A percentile compares a stretch with the other conserved stretches of the same genome.
Conservation (phyloP, 345 rosid genomes). For the Mercurialis annua region DNA sequence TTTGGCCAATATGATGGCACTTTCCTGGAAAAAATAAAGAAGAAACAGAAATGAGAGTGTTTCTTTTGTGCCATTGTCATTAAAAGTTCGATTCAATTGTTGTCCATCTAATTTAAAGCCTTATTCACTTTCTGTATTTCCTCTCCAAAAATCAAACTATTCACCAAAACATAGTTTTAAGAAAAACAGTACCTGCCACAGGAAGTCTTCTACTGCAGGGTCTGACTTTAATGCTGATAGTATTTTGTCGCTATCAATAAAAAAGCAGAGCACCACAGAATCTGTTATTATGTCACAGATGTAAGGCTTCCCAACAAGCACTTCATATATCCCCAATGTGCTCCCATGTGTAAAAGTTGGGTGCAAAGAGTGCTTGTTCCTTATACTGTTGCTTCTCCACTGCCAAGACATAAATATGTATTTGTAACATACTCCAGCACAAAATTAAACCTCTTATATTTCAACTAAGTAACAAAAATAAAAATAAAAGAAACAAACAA, state of each 20-base stretch:
- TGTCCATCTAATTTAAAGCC: background rate
- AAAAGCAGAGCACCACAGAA: constrained; percentile 74
- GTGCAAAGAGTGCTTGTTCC: constrained; percentile 73
- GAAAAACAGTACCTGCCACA: constrained; percentile 80
- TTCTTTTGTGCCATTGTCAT: background rate
- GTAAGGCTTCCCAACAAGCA: constrained; percentile 69
- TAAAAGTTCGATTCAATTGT: no score
- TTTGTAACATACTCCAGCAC: background rate
- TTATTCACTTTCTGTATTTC: background rate
- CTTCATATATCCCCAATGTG: constrained; percentile 88
- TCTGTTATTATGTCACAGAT: constrained; percentile 75
- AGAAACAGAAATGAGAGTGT: background rate
- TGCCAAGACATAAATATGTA: constrained; percentile 35
- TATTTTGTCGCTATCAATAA: constrained; percentile 57
- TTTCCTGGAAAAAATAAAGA: constrained; percentile 63
- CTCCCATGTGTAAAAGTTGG: constrained; percentile 90
- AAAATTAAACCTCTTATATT: background rate
- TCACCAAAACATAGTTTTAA: background rate
- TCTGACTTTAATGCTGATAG: constrained; percentile 52
- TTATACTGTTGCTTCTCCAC: constrained; percentile 75
- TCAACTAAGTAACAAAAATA: background rate
- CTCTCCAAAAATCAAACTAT: background rate
- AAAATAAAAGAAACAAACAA: background rate
- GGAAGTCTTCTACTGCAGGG: constrained; percentile 62
- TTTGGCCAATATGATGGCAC: constrained; percentile 71